A percentile compares a stretch with the other conserved stretches of the same genome.
phyloP scores from a whole-genome alignment of 2,329 filamentous ascomycete genomes.

The Alternaria angustiovoidea region DNA sequence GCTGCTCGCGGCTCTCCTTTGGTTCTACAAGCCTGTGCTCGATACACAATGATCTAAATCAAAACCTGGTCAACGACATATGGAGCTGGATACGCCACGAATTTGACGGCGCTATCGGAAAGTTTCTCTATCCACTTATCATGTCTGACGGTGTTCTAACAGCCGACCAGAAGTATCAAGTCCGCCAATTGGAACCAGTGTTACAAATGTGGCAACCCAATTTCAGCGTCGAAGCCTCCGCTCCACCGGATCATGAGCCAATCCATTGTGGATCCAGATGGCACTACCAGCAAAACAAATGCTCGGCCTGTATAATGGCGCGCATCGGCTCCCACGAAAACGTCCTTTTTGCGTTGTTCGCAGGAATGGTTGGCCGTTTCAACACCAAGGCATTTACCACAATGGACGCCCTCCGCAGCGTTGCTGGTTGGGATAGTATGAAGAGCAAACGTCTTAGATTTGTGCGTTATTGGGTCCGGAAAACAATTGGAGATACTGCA shows the following conservation, averaged over 20 bases:
- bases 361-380: slow-evolving; percentile 35
- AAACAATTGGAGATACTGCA: slow-evolving; percentile 15
- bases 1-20: slow-evolving; percentile 23
- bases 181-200: slow-evolving; percentile 42
- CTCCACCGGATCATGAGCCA: slow-evolving; percentile 27
- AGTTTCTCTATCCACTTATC: slow-evolving; percentile 38
- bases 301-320: slow-evolving; percentile 42
- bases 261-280: slow-evolving; percentile 28
- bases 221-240: slow-evolving; percentile 22
- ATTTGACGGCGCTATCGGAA: slow-evolving; percentile 32
- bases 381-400: slow-evolving; percentile 1
- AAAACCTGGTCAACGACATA: slow-evolving; percentile 29
- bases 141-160: slow-evolving; percentile 26
- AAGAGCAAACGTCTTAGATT: slow-evolving; percentile 33
- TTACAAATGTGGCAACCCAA: slow-evolving; percentile 34
- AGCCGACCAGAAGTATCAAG: slow-evolving; percentile 18
- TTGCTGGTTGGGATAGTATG: slow-evolving; percentile 17
- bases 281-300: slow-evolving; percentile 32
- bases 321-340: slow-evolving; percentile 36
- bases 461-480: slow-evolving; percentile 36
- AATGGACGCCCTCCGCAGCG: slow-evolving; percentile 7
- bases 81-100: slow-evolving; percentile 36
- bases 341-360: slow-evolving; percentile 36
- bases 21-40: slow-evolving; percentile 29
- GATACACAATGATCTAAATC: slow-evolving; percentile 34